phyloP scores from a whole-genome alignment of 257 asterid genomes.

The Misopates orontium region DNA sequence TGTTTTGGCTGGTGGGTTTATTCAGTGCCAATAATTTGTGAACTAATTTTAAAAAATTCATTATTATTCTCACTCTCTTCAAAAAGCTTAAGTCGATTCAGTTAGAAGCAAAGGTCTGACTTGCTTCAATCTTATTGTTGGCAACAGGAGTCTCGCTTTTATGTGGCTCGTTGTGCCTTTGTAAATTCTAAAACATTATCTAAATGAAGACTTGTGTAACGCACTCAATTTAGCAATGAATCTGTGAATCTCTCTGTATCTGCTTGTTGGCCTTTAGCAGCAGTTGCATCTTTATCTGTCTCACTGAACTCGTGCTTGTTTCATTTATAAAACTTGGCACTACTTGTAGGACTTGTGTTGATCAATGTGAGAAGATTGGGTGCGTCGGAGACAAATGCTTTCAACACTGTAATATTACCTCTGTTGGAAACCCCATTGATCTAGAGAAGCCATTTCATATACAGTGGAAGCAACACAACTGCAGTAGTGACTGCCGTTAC shows the following conservation, averaged over 20 bases:
- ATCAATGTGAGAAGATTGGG: conserved; percentile 80
- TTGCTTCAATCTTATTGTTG: neutral
- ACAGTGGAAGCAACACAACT: conserved; percentile 87
- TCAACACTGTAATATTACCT: conserved; percentile 74
- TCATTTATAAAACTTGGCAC: conserved; percentile 30
- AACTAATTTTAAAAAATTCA: neutral
- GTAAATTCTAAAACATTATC: conserved; percentile 14
- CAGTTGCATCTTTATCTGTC: conserved; percentile 17
- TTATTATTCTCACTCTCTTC: neutral
- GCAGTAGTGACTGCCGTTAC: conserved; percentile 73
- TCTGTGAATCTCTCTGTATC: neutral
- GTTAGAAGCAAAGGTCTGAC: neutral
- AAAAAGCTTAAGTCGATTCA: neutral
- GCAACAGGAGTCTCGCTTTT: neutral
- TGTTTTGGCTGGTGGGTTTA: neutral
- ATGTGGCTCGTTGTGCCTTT: neutral
- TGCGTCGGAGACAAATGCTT: conserved; percentile 76
- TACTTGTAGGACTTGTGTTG: conserved; percentile 58
- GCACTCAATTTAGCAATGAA: conserved; percentile 2
- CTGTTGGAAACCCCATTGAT: conserved; percentile 53
- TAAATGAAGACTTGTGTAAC: conserved; percentile 8
- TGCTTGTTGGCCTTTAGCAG: conserved; percentile 10
- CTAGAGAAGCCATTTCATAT: conserved; percentile 84
- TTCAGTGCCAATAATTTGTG: conserved; percentile 6
- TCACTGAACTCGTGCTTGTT: neutral